Evolutionary conservation across 768 basidiomycete genomes (phyloP).

Genomic region (Lentinula edodes): DNA sequence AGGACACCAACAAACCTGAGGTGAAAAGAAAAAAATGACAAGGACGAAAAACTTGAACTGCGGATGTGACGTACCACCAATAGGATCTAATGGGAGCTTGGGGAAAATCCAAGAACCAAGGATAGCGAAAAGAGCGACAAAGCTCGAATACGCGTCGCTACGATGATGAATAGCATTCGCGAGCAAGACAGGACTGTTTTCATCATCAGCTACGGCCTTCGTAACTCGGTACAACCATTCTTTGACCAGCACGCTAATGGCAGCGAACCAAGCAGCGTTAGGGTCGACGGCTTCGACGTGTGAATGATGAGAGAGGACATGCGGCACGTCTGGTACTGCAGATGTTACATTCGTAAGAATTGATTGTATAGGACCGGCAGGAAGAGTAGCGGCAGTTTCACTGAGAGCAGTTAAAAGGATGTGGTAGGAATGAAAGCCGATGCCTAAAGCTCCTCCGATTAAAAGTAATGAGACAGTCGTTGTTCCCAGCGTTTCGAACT

Average conservation of each 20-base stretch:
- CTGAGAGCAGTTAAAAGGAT: constrained; percentile 72
- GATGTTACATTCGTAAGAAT: constrained; percentile 53
- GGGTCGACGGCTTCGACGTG: constrained; percentile 67
- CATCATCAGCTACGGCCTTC: constrained; percentile 84
- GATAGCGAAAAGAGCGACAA: constrained; percentile 90
- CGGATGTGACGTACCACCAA: constrained; percentile 62
- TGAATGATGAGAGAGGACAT: constrained; percentile 48
- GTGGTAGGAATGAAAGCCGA: constrained; percentile 87
- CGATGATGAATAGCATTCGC: constrained; percentile 98
- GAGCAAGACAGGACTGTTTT: constrained; percentile 83
- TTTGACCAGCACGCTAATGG: constrained; percentile 71
- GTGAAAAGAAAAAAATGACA: not conserved
- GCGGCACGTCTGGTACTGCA: constrained; percentile 48
- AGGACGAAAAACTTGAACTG: constrained; percentile 4
- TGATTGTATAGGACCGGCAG: constrained; percentile 59
- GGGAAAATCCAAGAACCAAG: constrained; percentile 86
- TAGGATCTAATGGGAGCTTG: constrained; percentile 82
- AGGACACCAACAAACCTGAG: constrained; percentile 79
- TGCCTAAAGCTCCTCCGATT: constrained; percentile 76
- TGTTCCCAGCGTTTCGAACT: constrained; percentile 96
- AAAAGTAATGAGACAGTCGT: constrained; percentile 77
- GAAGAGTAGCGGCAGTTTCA: constrained; percentile 57
- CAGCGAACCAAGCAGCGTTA: constrained; percentile 97
- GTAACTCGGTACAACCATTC: constrained; percentile 93
- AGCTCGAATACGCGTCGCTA: constrained; percentile 92